Base-by-base conservation (phyloP, 1,139 yeast species). In the Zygoascus hellenicus region DNA sequence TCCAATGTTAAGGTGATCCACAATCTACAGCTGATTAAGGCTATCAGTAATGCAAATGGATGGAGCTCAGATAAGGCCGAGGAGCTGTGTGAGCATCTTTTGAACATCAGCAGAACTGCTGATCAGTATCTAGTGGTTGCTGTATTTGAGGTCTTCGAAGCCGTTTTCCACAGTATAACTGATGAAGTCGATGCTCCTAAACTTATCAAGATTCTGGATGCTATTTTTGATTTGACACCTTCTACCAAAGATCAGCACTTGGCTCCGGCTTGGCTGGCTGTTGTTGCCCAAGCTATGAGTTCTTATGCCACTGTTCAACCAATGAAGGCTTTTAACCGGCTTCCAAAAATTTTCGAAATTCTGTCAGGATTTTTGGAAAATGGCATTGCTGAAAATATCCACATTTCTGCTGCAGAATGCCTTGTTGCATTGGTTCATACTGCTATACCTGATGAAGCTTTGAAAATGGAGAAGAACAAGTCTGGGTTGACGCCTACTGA, bases 221-320 rank as follows among this genome's bases (percentile, higher is more conserved):
- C 85, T 37, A 80, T 92, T 43, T 77, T 87, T 57, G 87, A 85
- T 52, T 73, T 90, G 60, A 82, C 81, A 55, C 98, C 98, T 5
- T 75, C 95, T 1, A 64, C 78, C 26, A 84, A 83, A 57, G 98
- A 92, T 61, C 73, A 83, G 38, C 90, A 88, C 64, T 75, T 92
- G 56, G 88, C 94, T 13, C 96, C 95, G 14, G 78, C 96, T 9
- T 92, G 98, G 98, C 76, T 89, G 45, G 96, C 97, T 0, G 96
- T 89, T 22, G 77, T 92, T 36, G 95, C 97, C 6, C 89, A 88
- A 60, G 96, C 94, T 42, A 72, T 85, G 53, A 80, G 80, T 46
- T 76, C 90, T 5, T 87, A 80, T 61, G 71, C 90, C 13, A 64
- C 66, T 14, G 71, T 83, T 52, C 78, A 83, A 52, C 80, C 89